Base-by-base conservation (phyloP, 192 early-diverging fungal species). In the Thoreauomyces humboldtii region DNA sequence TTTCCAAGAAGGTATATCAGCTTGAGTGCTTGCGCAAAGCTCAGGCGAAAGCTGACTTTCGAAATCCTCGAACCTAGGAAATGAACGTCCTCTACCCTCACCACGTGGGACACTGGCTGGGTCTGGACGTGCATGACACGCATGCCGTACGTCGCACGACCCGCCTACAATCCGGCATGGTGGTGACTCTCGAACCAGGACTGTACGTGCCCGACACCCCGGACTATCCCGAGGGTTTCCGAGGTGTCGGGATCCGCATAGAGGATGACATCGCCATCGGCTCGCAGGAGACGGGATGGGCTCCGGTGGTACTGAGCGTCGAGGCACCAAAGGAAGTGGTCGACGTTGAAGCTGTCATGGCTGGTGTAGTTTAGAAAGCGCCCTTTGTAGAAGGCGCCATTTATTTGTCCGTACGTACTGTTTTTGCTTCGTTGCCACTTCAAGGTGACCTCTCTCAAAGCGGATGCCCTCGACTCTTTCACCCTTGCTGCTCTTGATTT, bases 151-250 rank as follows among this genome's bases (percentile, higher is more conserved):
- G 81, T 19, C 80, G 96, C 24, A 87, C 87, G 5, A 80, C 81
- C 63, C 76, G 66, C 44, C 75, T 98, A 32, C 81, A 83, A 63
- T 59, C 71, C 17, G 89, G 89, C 44, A 95, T 93, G 92, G 92
- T 95, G 22, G 80, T 98, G 27, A 98, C 96, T 4, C 88, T 98
- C 33, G 96, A 98, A 69, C 94, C 96, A 0, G 96, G 93, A 0
- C 32, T 98, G 3, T 98, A 98, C 70, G 86, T 97, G 50, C 94
- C 96, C 0, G 71, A 76, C n/a, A 5, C 14, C 1, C 45, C 73
- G 62, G 75, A 71, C 12, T 98, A 89, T 73, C 92, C 93, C 6
- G 77, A 78, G 59, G 76, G 88, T 48, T 93, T 87, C 70, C 89
- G 91, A 14, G 91, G 92, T 0, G 91, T 94, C 44, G 96, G 93